Conservation (phyloP, 306 rosid genomes). For the Astragalus glycyphyllos region DNA sequence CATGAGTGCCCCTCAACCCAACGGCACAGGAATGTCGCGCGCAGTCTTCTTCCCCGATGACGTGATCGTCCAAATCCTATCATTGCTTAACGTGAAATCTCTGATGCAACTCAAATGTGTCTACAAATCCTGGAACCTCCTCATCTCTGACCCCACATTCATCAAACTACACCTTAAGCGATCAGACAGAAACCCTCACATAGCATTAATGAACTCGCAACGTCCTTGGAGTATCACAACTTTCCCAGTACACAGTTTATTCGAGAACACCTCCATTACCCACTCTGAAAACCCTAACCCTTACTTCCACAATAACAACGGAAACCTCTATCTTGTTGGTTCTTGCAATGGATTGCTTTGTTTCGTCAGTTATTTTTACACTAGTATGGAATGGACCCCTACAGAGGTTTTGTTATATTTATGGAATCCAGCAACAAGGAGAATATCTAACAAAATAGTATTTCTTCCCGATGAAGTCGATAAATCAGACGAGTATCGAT, state of each 20-base stretch:
- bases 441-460: not conserved
- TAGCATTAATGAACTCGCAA: too few species aligned
- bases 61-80: not conserved
- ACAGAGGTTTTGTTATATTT: not conserved
- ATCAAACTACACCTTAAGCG: not conserved
- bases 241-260: too few species aligned
- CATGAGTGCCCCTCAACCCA: too few species aligned
- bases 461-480: too few species aligned
- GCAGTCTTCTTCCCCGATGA: not conserved
- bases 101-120: not conserved
- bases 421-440: not conserved
- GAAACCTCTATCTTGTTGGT: not conserved
- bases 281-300: too few species aligned
- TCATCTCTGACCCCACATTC: not conserved
- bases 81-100: not conserved
- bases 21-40: not conserved
- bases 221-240: too few species aligned
- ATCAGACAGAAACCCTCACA: not conserved
- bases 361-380: not conserved
- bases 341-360: not conserved
- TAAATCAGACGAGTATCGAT: too few species aligned
- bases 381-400: too few species aligned
- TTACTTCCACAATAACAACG: too few species aligned
- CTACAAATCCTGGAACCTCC: not conserved
- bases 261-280: too few species aligned